Percentiles rank a stretch among this genome's conserved stretches.
These are phyloP conservation scores for Phanerodontia chrysosporium DNA, from an alignment of 768 basidiomycete species.

Conservation along the genomic window DNA sequence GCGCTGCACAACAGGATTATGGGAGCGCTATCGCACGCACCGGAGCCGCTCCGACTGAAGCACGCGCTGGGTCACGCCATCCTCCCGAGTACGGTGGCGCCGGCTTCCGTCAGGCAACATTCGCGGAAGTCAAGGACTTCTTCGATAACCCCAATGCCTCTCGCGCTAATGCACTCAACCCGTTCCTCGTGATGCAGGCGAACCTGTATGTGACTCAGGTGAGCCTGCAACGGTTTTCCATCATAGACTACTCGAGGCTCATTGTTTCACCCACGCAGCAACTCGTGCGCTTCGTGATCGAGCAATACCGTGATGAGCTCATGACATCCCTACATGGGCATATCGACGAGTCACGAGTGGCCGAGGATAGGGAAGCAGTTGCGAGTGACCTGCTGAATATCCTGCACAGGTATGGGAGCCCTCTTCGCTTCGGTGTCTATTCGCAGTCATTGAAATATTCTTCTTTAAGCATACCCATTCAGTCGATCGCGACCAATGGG, in stretches of 20 bases:
- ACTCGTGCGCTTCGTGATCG: slow-evolving; percentile 89
- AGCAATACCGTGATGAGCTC: slow-evolving; percentile 89
- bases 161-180: slow-evolving; percentile 80
- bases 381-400: slow-evolving; percentile 85
- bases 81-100: slow-evolving; percentile 61
- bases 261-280: slow-evolving; percentile 46
- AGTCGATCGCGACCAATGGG: slow-evolving; percentile 87
- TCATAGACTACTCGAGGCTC: not conserved
- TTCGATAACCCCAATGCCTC: slow-evolving; percentile 90
- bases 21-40: slow-evolving; percentile 68
- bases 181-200: slow-evolving; percentile 88
- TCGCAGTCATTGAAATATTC: not conserved
- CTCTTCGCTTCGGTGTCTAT: slow-evolving; percentile 3
- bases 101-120: slow-evolving; percentile 77
- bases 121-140: slow-evolving; percentile 85
- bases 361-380: slow-evolving; percentile 77
- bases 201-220: slow-evolving; percentile 93
- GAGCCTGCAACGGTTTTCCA: slow-evolving; percentile 15
- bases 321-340: slow-evolving; percentile 61
- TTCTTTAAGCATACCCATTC: slow-evolving; percentile 73
- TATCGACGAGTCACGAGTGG: slow-evolving; percentile 59
- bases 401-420: slow-evolving; percentile 63
- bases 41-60: slow-evolving; percentile 71
- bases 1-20: slow-evolving; percentile 76
- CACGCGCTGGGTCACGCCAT: slow-evolving; percentile 44